phyloP scores from a whole-genome alignment of 768 basidiomycete species.

The Lentinula aciculospora region DNA sequence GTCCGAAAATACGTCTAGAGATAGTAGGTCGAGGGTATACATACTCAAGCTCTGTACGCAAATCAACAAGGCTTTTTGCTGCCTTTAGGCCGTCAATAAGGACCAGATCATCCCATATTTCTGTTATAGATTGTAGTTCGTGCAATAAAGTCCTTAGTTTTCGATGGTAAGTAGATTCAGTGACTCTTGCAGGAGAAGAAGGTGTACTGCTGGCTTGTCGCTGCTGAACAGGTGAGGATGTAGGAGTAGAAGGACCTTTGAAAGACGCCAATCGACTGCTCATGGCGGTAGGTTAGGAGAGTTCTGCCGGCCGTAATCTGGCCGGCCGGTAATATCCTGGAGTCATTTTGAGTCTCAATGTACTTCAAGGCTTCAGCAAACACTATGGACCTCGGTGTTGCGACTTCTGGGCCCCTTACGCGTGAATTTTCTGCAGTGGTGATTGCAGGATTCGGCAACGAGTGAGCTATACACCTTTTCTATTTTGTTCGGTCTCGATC shows the following conservation, averaged over 20 bases:
- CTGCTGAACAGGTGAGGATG: constrained; percentile 54
- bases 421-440: constrained; percentile 87
- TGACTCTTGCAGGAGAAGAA: constrained; percentile 40
- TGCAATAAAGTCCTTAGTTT: constrained; percentile 64
- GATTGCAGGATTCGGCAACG: constrained; percentile 89
- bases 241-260: constrained; percentile 72
- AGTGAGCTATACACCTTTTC: constrained; percentile 41
- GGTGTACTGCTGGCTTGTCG: constrained; percentile 30
- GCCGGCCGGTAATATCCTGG: constrained; percentile 7
- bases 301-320: not conserved
- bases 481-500: not conserved
- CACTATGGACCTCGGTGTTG: constrained; percentile 61
- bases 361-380: not conserved
- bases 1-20: not conserved
- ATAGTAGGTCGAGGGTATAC: constrained; percentile 19
- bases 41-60: constrained; percentile 83
- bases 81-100: constrained; percentile 74
- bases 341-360: not conserved
- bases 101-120: constrained; percentile 83
- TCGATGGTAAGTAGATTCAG: constrained; percentile 79
- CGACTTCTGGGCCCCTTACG: constrained; percentile 44
- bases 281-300: constrained; percentile 4
- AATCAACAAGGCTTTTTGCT: constrained; percentile 65
- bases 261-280: constrained; percentile 66
- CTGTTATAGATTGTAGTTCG: constrained; percentile 56